Percentiles rank a stretch among this genome's conserved stretches.
Evolutionary conservation across 192 early-diverging fungal genomes (phyloP).

Genomic region (Coemansia sp.): DNA sequence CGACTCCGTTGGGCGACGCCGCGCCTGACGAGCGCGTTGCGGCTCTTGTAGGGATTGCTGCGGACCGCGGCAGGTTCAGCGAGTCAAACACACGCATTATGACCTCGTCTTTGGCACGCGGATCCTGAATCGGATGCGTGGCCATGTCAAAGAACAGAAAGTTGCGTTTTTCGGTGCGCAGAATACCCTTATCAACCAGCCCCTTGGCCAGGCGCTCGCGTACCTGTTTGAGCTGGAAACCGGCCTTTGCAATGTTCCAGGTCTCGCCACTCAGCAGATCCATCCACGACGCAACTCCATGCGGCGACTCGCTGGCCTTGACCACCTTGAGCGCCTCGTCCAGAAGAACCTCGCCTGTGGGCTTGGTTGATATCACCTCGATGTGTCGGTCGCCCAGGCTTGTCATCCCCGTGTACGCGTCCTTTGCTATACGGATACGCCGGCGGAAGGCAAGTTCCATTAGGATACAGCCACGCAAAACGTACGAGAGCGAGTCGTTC

Average conservation of each 20-base stretch:
- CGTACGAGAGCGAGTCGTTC: slow-evolving; percentile 99
- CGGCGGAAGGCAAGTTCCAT: slow-evolving; percentile 94
- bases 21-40: slow-evolving; percentile 54
- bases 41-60: slow-evolving; percentile 53
- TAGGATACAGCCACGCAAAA: slow-evolving; percentile 90
- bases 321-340: slow-evolving; percentile 94
- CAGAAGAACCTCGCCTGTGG: slow-evolving; percentile 92
- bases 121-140: slow-evolving; percentile 92
- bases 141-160: slow-evolving; percentile 98
- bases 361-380: slow-evolving; percentile 76
- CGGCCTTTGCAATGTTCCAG: slow-evolving; percentile 97
- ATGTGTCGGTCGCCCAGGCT: slow-evolving; percentile 80
- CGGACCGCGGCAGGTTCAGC: slow-evolving; percentile 68
- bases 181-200: slow-evolving; percentile 96
- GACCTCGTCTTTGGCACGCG: slow-evolving; percentile 83
- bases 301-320: slow-evolving; percentile 72
- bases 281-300: slow-evolving; percentile 92
- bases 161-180: slow-evolving; percentile 94
- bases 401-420: slow-evolving; percentile 63
- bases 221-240: slow-evolving; percentile 97
- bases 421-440: slow-evolving; percentile 85
- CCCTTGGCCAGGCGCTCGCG: slow-evolving; percentile 95
- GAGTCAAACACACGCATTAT: slow-evolving; percentile 79
- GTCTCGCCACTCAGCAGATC: slow-evolving; percentile 99
- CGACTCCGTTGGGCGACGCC: background rate